These are phyloP conservation scores for Xylaria sp. DNA, from an alignment of 2,329 filamentous ascomycete genomes.

Conservation along the genomic window DNA sequence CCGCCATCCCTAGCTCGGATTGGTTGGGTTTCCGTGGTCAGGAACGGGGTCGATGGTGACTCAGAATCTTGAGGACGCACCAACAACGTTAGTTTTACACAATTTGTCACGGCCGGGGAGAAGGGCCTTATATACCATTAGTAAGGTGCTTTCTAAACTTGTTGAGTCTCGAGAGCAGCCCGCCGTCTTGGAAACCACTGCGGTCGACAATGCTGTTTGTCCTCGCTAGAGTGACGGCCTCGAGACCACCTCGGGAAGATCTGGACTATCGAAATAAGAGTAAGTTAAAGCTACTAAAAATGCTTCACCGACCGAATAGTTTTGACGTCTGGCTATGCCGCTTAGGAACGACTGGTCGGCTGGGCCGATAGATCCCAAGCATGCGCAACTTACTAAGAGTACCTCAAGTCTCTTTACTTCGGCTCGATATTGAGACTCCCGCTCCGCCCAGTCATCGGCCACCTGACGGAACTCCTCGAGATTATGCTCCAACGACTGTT, in stretches of 20 bases:
- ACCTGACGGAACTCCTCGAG: constrained; percentile 52
- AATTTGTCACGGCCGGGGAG: neutral
- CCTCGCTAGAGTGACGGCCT: constrained; percentile 58
- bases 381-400: constrained; percentile 30
- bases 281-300: neutral
- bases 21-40: neutral
- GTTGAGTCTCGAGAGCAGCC: constrained; percentile 50
- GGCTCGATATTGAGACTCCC: constrained; percentile 53
- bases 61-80: constrained; percentile 4
- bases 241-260: constrained; percentile 54
- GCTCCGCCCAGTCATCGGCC: constrained; percentile 53
- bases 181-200: constrained; percentile 46
- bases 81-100: constrained; percentile 1
- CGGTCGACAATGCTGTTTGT: constrained; percentile 57
- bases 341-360: neutral
- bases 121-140: constrained; percentile 25
- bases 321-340: neutral
- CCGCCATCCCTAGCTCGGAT: neutral
- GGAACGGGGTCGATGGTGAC: neutral
- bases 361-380: neutral
- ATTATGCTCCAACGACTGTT: constrained; percentile 48
- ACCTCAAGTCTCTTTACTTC: constrained; percentile 56
- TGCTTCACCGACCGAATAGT: neutral
- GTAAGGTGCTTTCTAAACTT: constrained; percentile 38
- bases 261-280: constrained; percentile 47